phyloP scores from a whole-genome alignment of 148 eudicot genomes.

The Rhododendron kiyosumense region DNA sequence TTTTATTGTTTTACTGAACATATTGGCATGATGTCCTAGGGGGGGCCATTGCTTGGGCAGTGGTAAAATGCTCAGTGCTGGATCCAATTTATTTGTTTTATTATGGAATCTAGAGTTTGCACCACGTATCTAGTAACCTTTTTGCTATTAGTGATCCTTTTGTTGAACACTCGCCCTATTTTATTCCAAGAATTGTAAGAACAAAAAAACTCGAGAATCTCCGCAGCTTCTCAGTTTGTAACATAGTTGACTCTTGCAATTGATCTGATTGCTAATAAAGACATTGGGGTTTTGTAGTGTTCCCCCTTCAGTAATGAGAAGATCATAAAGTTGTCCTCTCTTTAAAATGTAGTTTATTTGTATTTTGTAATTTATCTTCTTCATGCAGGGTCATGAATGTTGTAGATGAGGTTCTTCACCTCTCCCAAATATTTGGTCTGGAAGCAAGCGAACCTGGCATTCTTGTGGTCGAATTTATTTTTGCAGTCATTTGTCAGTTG shows the following conservation, averaged over 20 bases:
- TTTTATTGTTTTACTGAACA: neutral
- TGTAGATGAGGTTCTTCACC: conserved; percentile 53
- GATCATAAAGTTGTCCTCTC: neutral
- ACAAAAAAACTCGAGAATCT: neutral
- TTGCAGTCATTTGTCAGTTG: conserved; percentile 74
- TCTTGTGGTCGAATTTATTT: conserved; percentile 52
- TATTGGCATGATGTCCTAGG: conserved; percentile 1
- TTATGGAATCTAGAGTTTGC: neutral
- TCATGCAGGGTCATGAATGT: conserved; percentile 65
- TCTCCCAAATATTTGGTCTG: conserved; percentile 57
- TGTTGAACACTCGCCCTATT: neutral
- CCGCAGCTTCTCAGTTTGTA: neutral
- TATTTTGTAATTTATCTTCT: neutral
- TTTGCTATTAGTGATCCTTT: neutral
- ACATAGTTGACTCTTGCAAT: neutral
- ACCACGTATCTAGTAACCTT: neutral
- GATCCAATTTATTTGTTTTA: neutral
- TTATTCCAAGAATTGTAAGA: neutral
- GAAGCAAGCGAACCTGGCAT: conserved; percentile 50
- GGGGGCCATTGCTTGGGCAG: neutral
- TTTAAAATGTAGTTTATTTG: neutral
- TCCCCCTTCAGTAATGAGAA: neutral
- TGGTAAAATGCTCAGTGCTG: neutral
- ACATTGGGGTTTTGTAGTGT: neutral
- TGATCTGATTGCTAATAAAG: neutral